Evolutionary conservation across 2,329 filamentous ascomycete species (phyloP), one percentile per base, ranked within the genome.

Genomic region (Ceratocystis colombiana): DNA sequence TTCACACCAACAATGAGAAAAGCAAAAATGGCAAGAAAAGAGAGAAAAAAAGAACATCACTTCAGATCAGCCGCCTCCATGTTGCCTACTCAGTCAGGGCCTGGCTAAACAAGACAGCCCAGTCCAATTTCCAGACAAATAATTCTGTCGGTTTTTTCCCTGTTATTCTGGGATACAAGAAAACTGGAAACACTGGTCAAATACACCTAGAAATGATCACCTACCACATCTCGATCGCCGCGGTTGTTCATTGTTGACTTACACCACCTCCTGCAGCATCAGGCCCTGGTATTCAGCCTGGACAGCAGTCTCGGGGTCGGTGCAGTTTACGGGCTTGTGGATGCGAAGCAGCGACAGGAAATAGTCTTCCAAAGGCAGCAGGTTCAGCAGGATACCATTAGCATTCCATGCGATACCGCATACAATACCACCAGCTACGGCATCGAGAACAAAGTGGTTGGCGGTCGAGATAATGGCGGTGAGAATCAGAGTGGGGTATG

Each of bases 391-490:
- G 17, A 81, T 71, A 37, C 73, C 73, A 70, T 82, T 83, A 61
- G 74, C 73, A 66, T 80, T 74, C 86, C 87, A 89, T 0, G 85
- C 86, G 4, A 88, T 69, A 2, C 77, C 77, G 70, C 86, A 89
- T 2, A 89, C 85, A 41, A 82, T 71, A 5, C 85, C 83, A 15
- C 87, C 87, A 0, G 86, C 87, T 1, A 88, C 80, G 0, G 87
- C 87, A 72, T 89, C 87, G 5, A 89, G 80, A 61, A 89, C 79
- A 72, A 88, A 87, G 74, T 89, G 87, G 73, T 89, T 89, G 59
- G 87, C 87, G 0, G 87, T 89, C 2, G 87, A 83, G 28, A 89
- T 79, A 69, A 89, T 89, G 30, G 85, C 86, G 7, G 82, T 78
- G 4, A 89, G 75, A 68, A 90, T 89, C 30, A 82, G 77, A 5